Evolutionary conservation across 345 rosid species (phyloP), one percentile per base, ranked within the genome.

Genomic region (Hibiscus trionum): DNA sequence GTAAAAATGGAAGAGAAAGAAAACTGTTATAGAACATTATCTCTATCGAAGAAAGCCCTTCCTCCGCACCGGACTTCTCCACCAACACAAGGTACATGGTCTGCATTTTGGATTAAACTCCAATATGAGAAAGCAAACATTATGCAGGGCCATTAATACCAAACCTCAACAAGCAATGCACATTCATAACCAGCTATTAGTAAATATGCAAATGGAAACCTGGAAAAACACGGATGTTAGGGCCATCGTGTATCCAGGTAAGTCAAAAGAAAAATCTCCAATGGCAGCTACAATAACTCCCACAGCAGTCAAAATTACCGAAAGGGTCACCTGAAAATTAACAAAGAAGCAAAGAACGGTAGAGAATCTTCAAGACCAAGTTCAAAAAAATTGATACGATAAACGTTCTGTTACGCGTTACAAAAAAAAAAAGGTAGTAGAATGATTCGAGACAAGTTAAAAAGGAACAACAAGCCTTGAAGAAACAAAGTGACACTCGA

Each of bases 71-170:
- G 70, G 93, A 91, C 79, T 86, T 90, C 86, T 95, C 99, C 49
- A 95, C 99, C 75, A 95, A 78, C 26, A 95, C 93, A 58, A 95
- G 97, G 86, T 95, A 95, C 97, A 92, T 90, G 9, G 97, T 95
- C 99, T 95, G 88, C 86, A 85, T 12, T 73, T 77, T 70, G 52
- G 15, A 72, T 70, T 69, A 60, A 73, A 68, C 42, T 61, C 16
- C 7, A 59, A 9, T 16, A 60, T 59, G 8, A 75, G n/a, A 61
- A 55, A 60, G 63, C 69, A 74, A 53, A 26, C 27, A 72, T 37
- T 26, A 73, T 6, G 42, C 62, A 47, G 37, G 12, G 24, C 61
- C 68, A 55, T 21, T 26, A 50, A 57, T 19, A 10, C 26, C 15
- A 57, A 42, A 71, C 67, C 47, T 68, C 63, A 44, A 57, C 35